These are phyloP conservation scores for Gardenia jasminoides DNA, from an alignment of 257 asterid species.

Conservation along the genomic window DNA sequence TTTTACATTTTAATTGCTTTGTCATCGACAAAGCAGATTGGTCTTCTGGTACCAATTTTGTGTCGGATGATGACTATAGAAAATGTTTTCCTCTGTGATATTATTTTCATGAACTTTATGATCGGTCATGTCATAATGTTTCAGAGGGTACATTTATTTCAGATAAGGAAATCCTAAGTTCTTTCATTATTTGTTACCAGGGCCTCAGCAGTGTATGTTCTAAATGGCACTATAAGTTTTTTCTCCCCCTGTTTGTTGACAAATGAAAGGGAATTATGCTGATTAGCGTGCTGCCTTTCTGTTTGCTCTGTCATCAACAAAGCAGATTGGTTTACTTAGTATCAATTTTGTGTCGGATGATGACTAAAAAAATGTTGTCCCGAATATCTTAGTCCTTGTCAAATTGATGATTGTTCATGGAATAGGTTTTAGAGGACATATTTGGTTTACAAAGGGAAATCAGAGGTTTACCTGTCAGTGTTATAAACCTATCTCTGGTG, in stretches of 20 bases:
- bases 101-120: constrained; percentile 22
- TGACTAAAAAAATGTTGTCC: constrained; percentile 7
- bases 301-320: neutral
- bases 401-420: constrained; percentile 12
- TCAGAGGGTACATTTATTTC: constrained; percentile 9
- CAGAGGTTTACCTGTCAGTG: neutral
- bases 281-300: neutral
- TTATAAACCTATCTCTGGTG: neutral
- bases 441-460: neutral
- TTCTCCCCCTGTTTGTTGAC: no score
- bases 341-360: constrained; percentile 27
- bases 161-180: neutral
- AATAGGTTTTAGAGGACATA: constrained; percentile 16
- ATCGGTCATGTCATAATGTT: constrained; percentile 8
- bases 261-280: no score
- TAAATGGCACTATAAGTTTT: neutral
- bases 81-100: constrained; percentile 3
- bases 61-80: constrained; percentile 23
- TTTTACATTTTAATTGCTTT: neutral
- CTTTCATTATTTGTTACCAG: neutral
- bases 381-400: constrained; percentile 15
- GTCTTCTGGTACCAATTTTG: constrained; percentile 18
- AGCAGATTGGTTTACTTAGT: neutral
- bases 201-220: neutral
- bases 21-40: constrained; percentile 35